These are phyloP conservation scores for Zygnema circumcarinatum DNA, from an alignment of 139 green algal species.

Conservation along the genomic window DNA sequence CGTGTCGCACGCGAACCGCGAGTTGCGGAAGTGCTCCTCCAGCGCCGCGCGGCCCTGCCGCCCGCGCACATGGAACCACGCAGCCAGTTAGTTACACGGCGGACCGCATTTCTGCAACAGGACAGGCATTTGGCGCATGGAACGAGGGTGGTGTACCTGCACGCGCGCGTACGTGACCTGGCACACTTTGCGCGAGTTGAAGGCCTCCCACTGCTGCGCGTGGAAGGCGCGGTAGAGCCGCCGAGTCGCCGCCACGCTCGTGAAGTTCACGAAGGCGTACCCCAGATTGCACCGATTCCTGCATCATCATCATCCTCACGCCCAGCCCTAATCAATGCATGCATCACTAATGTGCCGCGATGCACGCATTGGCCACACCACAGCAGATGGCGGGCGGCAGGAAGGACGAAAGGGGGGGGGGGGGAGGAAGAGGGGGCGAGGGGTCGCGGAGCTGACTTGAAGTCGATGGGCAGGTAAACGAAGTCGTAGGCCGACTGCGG, in stretches of 20 bases:
- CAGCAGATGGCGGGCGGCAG: too few relatives aligned
- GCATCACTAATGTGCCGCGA: too few relatives aligned
- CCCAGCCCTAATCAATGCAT: too few relatives aligned
- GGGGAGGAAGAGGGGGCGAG: too few relatives aligned
- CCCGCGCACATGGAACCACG: not conserved
- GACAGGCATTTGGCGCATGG: too few relatives aligned
- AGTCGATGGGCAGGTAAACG: slow-evolving; percentile 83
- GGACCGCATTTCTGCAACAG: too few relatives aligned
- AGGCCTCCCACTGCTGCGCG: slow-evolving; percentile 74
- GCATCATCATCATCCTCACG: slow-evolving; percentile 7
- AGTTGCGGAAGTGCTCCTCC: slow-evolving; percentile 67
- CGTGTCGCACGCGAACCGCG: slow-evolving; percentile 63
- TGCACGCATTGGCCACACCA: too few relatives aligned
- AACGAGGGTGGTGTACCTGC: too few relatives aligned
- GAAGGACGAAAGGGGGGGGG: too few relatives aligned
- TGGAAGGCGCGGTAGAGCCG: slow-evolving; percentile 74
- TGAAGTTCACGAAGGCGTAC: slow-evolving; percentile 83
- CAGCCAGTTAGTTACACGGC: not conserved
- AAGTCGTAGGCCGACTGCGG: slow-evolving; percentile 76
- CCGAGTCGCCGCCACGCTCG: slow-evolving; percentile 15
- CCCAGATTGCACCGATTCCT: slow-evolving; percentile 78
- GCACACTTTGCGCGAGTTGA: slow-evolving; percentile 74
- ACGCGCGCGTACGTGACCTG: slow-evolving; percentile 63
- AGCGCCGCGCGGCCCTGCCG: slow-evolving; percentile 55
- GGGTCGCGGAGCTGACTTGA: slow-evolving; percentile 71